Evolutionary conservation across 331 rosid genomes (phyloP).

Genomic region (Telfairia occidentalis): DNA sequence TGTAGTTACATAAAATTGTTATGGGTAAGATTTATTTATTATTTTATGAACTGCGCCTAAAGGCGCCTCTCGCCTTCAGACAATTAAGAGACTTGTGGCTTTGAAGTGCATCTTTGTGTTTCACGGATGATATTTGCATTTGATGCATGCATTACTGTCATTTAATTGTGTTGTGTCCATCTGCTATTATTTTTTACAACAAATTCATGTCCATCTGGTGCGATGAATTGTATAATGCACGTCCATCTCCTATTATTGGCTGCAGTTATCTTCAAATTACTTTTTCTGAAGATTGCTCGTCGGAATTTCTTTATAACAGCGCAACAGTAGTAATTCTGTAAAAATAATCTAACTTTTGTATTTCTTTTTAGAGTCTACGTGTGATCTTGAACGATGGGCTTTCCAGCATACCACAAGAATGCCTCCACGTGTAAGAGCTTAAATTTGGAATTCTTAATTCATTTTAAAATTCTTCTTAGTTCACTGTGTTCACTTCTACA

Average conservation of each 20-base stretch:
- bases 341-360: slow-evolving; percentile 7
- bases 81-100: too few relatives aligned
- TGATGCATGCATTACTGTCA: not conserved
- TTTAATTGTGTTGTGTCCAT: not conserved
- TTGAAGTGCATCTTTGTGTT: too few relatives aligned
- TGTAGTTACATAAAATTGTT: too few relatives aligned
- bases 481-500: not conserved
- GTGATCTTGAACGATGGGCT: slow-evolving; percentile 94
- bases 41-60: too few relatives aligned
- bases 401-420: slow-evolving; percentile 64
- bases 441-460: slow-evolving; percentile 1
- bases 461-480: not conserved
- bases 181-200: not conserved
- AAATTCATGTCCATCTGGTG: slow-evolving; percentile 3
- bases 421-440: slow-evolving; percentile 78
- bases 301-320: not conserved
- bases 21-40: too few relatives aligned
- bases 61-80: too few relatives aligned
- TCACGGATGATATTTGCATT: not conserved
- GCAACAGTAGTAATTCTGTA: not conserved
- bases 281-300: not conserved
- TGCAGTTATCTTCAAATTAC: not conserved
- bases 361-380: slow-evolving; percentile 52
- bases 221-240: not conserved
- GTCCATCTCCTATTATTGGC: slow-evolving; percentile 2